Base-by-base conservation (phyloP, 192 early-diverging fungal genomes). In the Dissophora ornata region DNA sequence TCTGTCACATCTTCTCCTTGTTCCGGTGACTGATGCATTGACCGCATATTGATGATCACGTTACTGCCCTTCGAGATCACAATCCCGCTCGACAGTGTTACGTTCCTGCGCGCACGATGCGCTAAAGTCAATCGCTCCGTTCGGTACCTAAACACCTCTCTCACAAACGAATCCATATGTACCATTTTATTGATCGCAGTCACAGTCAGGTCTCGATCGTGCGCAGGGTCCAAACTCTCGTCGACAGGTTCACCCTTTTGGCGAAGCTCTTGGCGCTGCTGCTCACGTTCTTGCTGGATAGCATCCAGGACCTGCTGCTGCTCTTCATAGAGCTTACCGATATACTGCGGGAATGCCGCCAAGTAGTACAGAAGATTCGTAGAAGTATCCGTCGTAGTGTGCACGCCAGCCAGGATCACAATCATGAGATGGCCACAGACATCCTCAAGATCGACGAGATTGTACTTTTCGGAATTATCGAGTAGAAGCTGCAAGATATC, bases 401-500 rank as follows among this genome's bases (percentile, higher is more conserved):
- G 69, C 2, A 83, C 74, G 22, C 58, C 51, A 1, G 65, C 79
- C 54, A 83, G 58, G 55, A 83, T 47, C 22, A 80, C 34, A 13
- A 73, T 55, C 34, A 80, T 8, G 5, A 78, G 42, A 40, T 75
- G 71, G 9, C 57, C 71, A 61, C 71, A 75, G 16, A 75, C 50
- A 32, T 75, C 71, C 45, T 75, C 71, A 2, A 66, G 45, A 32
- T 75, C 71, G 30, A 66, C 51, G 32, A 75, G 61, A 2, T 26
- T 28, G 42, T 82, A 68, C 48, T 82, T 78, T 49, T 71, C 74
- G 49, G 56, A 60, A 13, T 53, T 50, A 9, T 82, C 78, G 1
- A 83, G 67, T 9, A 80, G 28, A 12, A 41, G 49, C 54, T 83
- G 77, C 6, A 83, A 50, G 32, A 83, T 60, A 42, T 83, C 82